Conservation (phyloP, 2,329 filamentous ascomycete genomes). For the Microdochium bolleyi region DNA sequence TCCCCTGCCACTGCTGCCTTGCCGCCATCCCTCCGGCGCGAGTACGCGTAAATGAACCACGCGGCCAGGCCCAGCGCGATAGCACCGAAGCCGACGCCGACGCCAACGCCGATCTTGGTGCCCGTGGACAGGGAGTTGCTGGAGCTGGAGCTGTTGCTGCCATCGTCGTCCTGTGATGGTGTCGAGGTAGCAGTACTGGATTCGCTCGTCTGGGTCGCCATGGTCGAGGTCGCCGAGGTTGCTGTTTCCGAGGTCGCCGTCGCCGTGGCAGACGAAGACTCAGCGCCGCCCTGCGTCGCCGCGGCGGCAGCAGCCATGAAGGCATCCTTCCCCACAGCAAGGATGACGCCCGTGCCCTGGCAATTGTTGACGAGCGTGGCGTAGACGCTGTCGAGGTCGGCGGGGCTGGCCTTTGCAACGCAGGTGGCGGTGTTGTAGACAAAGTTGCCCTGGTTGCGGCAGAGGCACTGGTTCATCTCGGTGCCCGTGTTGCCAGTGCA, state of each 20-base stretch:
- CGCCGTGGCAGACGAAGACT: conserved; percentile 6
- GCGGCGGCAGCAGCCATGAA: conserved; percentile 27
- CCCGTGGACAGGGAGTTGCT: conserved; percentile 20
- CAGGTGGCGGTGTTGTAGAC: conserved; percentile 37
- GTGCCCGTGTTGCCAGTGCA: conserved; percentile 31
- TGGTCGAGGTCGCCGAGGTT: too few species aligned
- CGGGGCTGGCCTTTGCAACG: conserved; percentile 25
- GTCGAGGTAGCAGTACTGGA: conserved; percentile 4
- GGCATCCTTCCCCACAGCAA: conserved; percentile 30
- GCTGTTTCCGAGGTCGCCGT: conserved; percentile 7
- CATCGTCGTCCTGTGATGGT: conserved; percentile 6
- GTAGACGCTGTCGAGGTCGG: conserved; percentile 33
- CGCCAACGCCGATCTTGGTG: conserved; percentile 30
- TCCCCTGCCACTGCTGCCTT: too few species aligned
- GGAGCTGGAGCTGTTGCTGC: conserved; percentile 4
- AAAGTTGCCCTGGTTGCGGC: conserved; percentile 39
- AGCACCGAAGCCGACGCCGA: conserved; percentile 22
- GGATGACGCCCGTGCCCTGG: conserved; percentile 30
- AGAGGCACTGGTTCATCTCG: conserved; percentile 40
- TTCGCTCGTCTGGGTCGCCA: conserved; percentile 3
- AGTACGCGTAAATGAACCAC: conserved; percentile 20
- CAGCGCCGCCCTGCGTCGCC: conserved; percentile 8
- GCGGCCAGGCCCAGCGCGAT: conserved; percentile 11
- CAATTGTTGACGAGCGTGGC: conserved; percentile 34
- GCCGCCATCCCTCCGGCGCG: conserved; percentile 6